Conservation (phyloP, 345 rosid species). For the Acer saccharum region DNA sequence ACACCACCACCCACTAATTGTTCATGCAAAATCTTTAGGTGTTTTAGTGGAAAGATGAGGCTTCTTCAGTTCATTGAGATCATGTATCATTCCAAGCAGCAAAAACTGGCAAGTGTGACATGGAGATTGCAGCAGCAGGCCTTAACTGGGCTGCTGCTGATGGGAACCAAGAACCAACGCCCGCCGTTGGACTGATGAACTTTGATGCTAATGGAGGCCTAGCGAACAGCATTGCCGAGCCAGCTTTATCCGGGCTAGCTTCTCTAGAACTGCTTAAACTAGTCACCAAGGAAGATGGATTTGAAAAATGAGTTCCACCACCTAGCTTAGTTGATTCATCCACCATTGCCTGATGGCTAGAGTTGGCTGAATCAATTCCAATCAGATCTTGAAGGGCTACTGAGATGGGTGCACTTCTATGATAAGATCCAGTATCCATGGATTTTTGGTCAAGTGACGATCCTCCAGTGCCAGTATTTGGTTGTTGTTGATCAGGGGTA, state of each 20-base stretch:
- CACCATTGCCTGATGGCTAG: slow-evolving; percentile 34
- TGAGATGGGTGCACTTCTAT: slow-evolving; percentile 32
- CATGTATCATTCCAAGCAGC: slow-evolving; percentile 76
- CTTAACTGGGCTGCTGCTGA: slow-evolving; percentile 40
- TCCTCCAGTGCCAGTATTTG: slow-evolving; percentile 19
- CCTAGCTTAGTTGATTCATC: slow-evolving; percentile 35
- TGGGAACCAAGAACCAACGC: slow-evolving; percentile 53
- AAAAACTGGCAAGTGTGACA: slow-evolving; percentile 69
- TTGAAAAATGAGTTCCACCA: slow-evolving; percentile 47
- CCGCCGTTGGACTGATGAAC: slow-evolving; percentile 36
- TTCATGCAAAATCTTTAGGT: slow-evolving; percentile 21
- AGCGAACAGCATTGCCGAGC: slow-evolving; percentile 40
- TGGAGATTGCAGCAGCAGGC: slow-evolving; percentile 44
- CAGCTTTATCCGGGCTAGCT: slow-evolving; percentile 59
- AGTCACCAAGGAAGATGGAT: slow-evolving; percentile 61
- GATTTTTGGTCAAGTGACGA: slow-evolving; percentile 36
- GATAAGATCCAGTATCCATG: slow-evolving; percentile 20
- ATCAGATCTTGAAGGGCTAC: slow-evolving; percentile 45
- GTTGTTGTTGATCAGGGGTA: slow-evolving; percentile 29
- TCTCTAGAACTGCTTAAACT: slow-evolving; percentile 73
- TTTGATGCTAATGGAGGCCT: slow-evolving; percentile 62
- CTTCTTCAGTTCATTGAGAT: neutral
- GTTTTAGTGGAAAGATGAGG: neutral
- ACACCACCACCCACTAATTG: neutral
- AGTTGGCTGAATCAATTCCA: slow-evolving; percentile 43